These are phyloP conservation scores for Suillus fuscotomentosus DNA, from an alignment of 768 basidiomycete species.

Conservation along the genomic window DNA sequence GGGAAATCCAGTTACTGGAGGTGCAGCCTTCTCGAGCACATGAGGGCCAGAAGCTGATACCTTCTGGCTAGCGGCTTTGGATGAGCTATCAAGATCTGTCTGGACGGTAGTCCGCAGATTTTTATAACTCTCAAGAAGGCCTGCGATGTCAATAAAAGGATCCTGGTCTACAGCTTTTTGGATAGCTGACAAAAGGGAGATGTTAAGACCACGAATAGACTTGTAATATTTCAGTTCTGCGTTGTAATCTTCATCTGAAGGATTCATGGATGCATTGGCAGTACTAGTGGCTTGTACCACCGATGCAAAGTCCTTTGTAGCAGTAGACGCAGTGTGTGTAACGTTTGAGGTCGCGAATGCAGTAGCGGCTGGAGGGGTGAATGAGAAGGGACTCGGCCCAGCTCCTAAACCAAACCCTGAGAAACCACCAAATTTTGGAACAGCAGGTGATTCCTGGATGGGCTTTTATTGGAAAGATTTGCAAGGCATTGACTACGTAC, in stretches of 20 bases:
- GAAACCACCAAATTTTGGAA: constrained; percentile 52
- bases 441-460: constrained; percentile 23
- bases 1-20: constrained; percentile 12
- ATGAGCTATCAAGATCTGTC: constrained; percentile 48
- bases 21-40: constrained; percentile 16
- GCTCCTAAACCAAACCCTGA: constrained; percentile 46
- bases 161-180: constrained; percentile 61
- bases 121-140: constrained; percentile 58
- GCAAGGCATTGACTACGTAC: constrained; percentile 18
- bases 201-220: constrained; percentile 73
- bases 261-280: constrained; percentile 32
- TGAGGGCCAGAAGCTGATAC: constrained; percentile 8
- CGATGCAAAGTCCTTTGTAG: constrained; percentile 9
- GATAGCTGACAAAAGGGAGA: constrained; percentile 59
- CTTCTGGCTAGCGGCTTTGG: constrained; percentile 11
- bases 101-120: constrained; percentile 52
- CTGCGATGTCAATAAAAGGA: constrained; percentile 66
- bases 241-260: constrained; percentile 27
- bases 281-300: constrained; percentile 17
- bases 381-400: constrained; percentile 38
- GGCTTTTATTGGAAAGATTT: constrained; percentile 15
- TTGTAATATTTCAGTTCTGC: constrained; percentile 57
- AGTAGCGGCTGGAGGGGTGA: constrained; percentile 29
- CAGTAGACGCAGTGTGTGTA: constrained; percentile 14
- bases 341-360: constrained; percentile 12